Percentiles rank a stretch among this genome's conserved stretches.
These are phyloP conservation scores for Macaranga tanarius DNA, from an alignment of 441 rosid species.

Conservation along the genomic window DNA sequence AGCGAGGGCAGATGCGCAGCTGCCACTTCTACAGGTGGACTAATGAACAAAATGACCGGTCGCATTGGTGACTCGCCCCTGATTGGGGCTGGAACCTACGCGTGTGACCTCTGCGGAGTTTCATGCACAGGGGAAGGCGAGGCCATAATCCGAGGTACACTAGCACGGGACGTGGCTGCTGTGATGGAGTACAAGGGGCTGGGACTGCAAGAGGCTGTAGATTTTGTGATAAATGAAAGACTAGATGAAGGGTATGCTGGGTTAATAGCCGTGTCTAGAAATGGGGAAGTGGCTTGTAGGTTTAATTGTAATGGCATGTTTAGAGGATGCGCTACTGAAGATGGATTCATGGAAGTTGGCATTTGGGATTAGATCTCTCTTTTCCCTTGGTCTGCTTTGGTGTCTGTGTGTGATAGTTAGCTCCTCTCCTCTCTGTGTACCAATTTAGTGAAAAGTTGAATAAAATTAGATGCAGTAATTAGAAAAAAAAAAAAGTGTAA, in stretches of 20 bases:
- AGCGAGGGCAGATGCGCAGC: conserved; percentile 84
- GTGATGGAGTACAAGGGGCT: conserved; percentile 94
- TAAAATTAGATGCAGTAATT: not conserved
- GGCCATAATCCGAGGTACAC: conserved; percentile 81
- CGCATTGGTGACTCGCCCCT: conserved; percentile 95
- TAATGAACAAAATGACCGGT: conserved; percentile 85
- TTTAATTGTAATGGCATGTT: conserved; percentile 68
- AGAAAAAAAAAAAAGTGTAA: not conserved
- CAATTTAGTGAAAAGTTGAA: not conserved
- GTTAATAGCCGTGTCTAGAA: conserved; percentile 54
- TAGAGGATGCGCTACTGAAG: conserved; percentile 61
- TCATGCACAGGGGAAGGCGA: conserved; percentile 98
- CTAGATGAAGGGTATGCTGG: conserved; percentile 83
- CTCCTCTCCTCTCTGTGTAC: not conserved
- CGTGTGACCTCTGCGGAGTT: conserved; percentile 71
- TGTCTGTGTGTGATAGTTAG: not conserved
- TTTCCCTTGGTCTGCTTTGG: not conserved
- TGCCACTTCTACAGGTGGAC: conserved; percentile 90
- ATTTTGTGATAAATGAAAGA: conserved; percentile 67
- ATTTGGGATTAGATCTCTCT: conserved; percentile 43
- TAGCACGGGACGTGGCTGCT: conserved; percentile 88
- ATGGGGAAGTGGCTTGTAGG: conserved; percentile 66
- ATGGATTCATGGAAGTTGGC: conserved; percentile 59
- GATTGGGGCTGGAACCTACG: conserved; percentile 90
- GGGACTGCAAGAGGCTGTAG: conserved; percentile 72